A percentile compares a stretch with the other conserved stretches of the same genome.
These are phyloP conservation scores for Solanum bukasovii DNA, from an alignment of 257 asterid species.

Conservation along the genomic window DNA sequence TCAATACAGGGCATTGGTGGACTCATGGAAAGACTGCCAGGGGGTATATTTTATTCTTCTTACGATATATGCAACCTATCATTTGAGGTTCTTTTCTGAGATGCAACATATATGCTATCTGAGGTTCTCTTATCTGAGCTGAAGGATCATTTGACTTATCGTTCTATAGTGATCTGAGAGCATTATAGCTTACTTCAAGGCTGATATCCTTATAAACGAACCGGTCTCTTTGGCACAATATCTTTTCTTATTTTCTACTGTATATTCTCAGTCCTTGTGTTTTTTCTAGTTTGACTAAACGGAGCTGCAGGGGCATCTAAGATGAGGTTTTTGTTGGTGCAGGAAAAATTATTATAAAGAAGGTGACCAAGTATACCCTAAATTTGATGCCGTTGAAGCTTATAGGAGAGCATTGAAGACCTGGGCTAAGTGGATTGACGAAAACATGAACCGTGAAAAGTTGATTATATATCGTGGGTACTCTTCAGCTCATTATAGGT, in stretches of 20 bases:
- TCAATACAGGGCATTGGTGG: conserved; percentile 99
- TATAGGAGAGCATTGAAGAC: conserved; percentile 77
- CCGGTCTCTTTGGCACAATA: neutral
- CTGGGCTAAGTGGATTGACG: conserved; percentile 80
- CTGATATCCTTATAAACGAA: neutral
- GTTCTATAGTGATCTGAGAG: neutral
- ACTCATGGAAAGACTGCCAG: conserved; percentile 94
- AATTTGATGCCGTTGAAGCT: conserved; percentile 80
- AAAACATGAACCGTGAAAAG: conserved; percentile 30
- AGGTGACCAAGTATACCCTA: conserved; percentile 57
- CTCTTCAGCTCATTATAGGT: conserved; percentile 99
- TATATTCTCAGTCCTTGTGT: neutral
- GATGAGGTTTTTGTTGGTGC: conserved; percentile 5
- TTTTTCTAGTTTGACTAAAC: neutral
- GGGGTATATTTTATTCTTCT: conserved; percentile 33
- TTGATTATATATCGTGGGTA: conserved; percentile 84
- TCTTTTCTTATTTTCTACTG: neutral
- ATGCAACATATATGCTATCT: neutral
- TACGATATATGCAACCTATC: no score
- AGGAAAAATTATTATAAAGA: conserved; percentile 90
- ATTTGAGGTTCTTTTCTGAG: neutral
- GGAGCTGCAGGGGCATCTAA: conserved; percentile 6
- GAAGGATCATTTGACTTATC: neutral
- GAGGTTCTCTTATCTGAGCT: neutral
- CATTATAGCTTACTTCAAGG: neutral